Evolutionary conservation across 2,329 filamentous ascomycete species (phyloP).

Genomic region (Xylaria sp.): DNA sequence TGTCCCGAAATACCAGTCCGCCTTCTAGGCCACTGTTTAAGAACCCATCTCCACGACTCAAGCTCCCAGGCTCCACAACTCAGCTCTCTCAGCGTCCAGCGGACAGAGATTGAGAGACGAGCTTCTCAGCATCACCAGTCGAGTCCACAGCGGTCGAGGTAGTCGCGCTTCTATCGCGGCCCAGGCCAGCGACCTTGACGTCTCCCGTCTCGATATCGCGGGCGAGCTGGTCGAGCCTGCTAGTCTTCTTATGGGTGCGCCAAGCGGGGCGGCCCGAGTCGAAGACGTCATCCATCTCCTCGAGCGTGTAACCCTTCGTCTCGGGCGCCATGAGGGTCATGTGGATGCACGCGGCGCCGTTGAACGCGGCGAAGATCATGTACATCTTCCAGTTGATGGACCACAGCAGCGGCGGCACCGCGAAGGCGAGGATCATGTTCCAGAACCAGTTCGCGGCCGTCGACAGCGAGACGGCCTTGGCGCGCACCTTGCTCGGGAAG

Average conservation of each 20-base stretch:
- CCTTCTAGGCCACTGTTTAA: neutral
- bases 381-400: constrained; percentile 74
- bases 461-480: constrained; percentile 70
- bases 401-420: constrained; percentile 61
- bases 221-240: constrained; percentile 59
- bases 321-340: constrained; percentile 72
- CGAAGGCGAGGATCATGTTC: constrained; percentile 67
- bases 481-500: constrained; percentile 70
- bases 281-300: constrained; percentile 82
- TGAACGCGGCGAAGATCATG: constrained; percentile 80
- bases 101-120: neutral
- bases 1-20: neutral
- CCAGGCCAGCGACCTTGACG: constrained; percentile 51
- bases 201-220: constrained; percentile 61
- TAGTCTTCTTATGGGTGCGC: constrained; percentile 59
- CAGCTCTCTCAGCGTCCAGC: neutral
- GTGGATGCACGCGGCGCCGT: constrained; percentile 73
- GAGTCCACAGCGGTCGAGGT: neutral
- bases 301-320: constrained; percentile 78
- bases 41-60: neutral
- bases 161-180: neutral
- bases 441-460: constrained; percentile 71
- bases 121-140: constrained; percentile 3
- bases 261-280: constrained; percentile 68
- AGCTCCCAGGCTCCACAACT: neutral